Percentiles rank a stretch among this genome's conserved stretches.
phyloP scores from a whole-genome alignment of 2,329 filamentous ascomycete genomes.

The Ambrosiella beaveri region DNA sequence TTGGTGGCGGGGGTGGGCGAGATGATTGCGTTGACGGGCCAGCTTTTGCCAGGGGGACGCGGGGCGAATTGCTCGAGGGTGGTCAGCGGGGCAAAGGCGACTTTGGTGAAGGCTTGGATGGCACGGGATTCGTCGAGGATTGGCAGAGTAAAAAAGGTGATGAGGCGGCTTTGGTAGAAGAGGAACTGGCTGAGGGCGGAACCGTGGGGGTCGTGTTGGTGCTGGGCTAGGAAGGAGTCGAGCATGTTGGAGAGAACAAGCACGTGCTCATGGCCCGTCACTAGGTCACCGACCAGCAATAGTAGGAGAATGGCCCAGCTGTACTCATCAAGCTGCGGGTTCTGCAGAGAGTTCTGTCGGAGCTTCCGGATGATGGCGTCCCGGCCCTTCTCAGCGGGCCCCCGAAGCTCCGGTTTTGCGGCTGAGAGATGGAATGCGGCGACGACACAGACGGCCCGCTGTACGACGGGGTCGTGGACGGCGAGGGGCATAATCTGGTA shows the following conservation, averaged over 20 bases:
- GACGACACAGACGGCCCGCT: constrained; percentile 2
- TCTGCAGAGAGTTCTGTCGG: not conserved
- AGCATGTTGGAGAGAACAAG: constrained; percentile 2
- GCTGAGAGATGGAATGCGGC: constrained; percentile 2
- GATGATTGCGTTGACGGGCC: constrained; percentile 3
- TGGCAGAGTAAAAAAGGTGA: constrained; percentile 4
- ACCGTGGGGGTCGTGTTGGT: not conserved
- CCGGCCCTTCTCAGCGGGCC: constrained; percentile 2
- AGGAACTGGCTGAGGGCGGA: constrained; percentile 1
- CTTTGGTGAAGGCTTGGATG: constrained; percentile 3
- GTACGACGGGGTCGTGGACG: not conserved
- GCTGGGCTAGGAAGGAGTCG: constrained; percentile 2
- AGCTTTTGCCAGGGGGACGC: constrained; percentile 1
- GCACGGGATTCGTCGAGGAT: not conserved
- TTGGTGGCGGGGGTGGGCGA: not conserved
- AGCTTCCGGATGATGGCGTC: constrained; percentile 1
- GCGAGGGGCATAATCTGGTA: constrained; percentile 4
- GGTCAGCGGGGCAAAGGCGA: constrained; percentile 4
- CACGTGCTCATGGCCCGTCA: constrained; percentile 5
- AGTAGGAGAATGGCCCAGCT: constrained; percentile 2
- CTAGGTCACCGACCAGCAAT: constrained; percentile 2
- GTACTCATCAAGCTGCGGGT: not conserved
- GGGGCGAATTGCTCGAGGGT: constrained; percentile 5
- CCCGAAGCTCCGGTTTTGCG: constrained; percentile 1
- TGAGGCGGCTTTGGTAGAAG: constrained; percentile 6